Conservation (phyloP, 228 moss, liverwort and hornwort genomes). For the Sphagnum magellanicum region DNA sequence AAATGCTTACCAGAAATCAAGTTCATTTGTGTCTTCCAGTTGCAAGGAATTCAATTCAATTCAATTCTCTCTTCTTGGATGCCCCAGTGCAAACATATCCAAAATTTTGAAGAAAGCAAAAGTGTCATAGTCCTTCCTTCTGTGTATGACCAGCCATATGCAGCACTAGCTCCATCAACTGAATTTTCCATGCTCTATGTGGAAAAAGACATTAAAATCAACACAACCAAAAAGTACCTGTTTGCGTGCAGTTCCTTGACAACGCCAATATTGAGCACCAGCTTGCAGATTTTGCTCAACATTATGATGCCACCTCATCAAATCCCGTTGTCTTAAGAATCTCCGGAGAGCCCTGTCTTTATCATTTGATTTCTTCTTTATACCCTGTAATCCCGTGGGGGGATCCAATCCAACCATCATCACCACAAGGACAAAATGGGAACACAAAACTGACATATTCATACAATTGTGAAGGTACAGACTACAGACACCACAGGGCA, state of each 20-base stretch:
- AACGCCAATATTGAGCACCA: constrained; percentile 2
- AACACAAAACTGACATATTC: neutral
- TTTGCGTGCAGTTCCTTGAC: constrained; percentile 1
- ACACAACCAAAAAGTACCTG: neutral
- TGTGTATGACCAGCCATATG: too few species aligned
- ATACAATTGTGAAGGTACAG: neutral
- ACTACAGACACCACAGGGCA: neutral
- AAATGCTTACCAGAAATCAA: too few species aligned
- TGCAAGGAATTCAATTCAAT: too few species aligned
- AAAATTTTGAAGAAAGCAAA: neutral
- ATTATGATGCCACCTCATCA: neutral
- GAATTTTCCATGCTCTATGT: too few species aligned
- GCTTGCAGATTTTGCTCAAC: neutral
- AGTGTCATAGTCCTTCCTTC: too few species aligned
- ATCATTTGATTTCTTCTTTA: neutral
- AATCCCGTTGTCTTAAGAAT: neutral
- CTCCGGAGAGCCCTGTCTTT: neutral
- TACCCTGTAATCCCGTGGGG: neutral
- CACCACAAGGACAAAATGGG: too few species aligned
- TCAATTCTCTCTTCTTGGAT: too few species aligned
- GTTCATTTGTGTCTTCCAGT: too few species aligned
- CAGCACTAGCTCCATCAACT: too few species aligned
- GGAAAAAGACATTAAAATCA: too few species aligned
- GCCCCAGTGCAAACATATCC: too few species aligned
- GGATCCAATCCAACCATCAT: too few species aligned